A percentile compares a stretch with the other conserved stretches of the same genome.
Conservation (phyloP, 2,329 filamentous ascomycete species). For the Apiospora rasikravindrae region DNA sequence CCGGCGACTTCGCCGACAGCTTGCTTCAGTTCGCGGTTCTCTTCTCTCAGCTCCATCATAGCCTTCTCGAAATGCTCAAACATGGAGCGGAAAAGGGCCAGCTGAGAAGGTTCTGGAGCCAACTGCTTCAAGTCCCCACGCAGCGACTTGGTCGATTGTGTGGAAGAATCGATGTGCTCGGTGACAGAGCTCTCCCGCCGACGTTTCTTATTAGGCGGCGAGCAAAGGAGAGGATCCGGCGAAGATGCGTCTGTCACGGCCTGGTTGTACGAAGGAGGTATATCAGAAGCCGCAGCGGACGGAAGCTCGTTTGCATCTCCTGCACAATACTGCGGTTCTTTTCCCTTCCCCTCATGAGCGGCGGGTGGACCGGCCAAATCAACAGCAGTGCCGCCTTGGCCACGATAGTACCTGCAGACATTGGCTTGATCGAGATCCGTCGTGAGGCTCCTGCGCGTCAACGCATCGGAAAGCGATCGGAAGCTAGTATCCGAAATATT, state of each 20-base stretch:
- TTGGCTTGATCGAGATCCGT: conserved; percentile 18
- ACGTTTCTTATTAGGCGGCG: conserved; percentile 18
- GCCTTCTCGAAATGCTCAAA: conserved; percentile 20
- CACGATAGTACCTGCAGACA: conserved; percentile 19
- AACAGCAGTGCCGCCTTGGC: conserved; percentile 12
- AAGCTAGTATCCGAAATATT: conserved; percentile 9
- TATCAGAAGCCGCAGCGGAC: background rate
- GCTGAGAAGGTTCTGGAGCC: background rate
- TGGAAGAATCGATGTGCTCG: background rate
- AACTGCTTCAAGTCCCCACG: background rate
- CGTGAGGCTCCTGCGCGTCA: background rate
- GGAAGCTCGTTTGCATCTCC: background rate
- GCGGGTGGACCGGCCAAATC: background rate
- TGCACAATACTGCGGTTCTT: background rate
- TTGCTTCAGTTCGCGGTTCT: conserved; percentile 2
- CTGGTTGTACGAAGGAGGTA: conserved; percentile 15
- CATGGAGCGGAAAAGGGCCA: conserved; percentile 1
- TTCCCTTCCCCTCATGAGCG: background rate
- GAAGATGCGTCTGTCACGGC: conserved; percentile 11
- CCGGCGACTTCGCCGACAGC: conserved; percentile 8
- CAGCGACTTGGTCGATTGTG: background rate
- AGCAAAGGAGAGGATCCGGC: conserved; percentile 9
- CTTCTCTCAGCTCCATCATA: background rate
- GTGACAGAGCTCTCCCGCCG: background rate
- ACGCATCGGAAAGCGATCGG: background rate